phyloP scores from a whole-genome alignment of 441 rosid genomes.

The Croton setiger region DNA sequence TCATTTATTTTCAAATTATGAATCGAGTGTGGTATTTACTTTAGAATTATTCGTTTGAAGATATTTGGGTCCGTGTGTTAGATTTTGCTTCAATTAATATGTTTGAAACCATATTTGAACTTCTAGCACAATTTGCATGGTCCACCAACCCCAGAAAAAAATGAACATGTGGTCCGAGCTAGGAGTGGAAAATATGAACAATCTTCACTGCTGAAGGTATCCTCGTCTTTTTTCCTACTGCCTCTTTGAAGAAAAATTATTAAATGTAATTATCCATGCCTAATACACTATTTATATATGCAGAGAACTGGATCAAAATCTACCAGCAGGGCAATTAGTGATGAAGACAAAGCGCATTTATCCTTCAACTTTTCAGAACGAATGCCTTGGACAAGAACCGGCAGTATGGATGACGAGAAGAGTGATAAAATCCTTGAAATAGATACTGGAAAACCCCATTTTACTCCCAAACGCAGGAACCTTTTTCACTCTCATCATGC shows the following conservation, averaged over 20 bases:
- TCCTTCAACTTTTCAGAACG: constrained; percentile 34
- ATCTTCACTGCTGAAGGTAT: constrained; percentile 57
- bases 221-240: neutral
- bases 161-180: constrained; percentile 45
- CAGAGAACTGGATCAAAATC: constrained; percentile 73
- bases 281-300: constrained; percentile 10
- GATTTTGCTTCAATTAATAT: neutral
- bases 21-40: constrained; percentile 3
- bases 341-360: constrained; percentile 31
- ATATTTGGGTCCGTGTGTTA: neutral
- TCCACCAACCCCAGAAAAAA: constrained; percentile 85
- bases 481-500: constrained; percentile 40
- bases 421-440: constrained; percentile 71
- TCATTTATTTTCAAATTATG: neutral
- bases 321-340: constrained; percentile 29
- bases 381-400: constrained; percentile 27
- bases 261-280: neutral
- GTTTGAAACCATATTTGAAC: neutral
- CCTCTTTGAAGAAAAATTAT: neutral
- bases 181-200: constrained; percentile 50
- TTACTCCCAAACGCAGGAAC: constrained; percentile 43
- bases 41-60: neutral
- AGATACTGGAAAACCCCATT: constrained; percentile 49
- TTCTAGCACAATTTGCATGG: constrained; percentile 40
- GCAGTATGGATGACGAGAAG: constrained; percentile 36